phyloP scores from a whole-genome alignment of 2,329 filamentous ascomycete species.

The Cladosporium cucumerinum region DNA sequence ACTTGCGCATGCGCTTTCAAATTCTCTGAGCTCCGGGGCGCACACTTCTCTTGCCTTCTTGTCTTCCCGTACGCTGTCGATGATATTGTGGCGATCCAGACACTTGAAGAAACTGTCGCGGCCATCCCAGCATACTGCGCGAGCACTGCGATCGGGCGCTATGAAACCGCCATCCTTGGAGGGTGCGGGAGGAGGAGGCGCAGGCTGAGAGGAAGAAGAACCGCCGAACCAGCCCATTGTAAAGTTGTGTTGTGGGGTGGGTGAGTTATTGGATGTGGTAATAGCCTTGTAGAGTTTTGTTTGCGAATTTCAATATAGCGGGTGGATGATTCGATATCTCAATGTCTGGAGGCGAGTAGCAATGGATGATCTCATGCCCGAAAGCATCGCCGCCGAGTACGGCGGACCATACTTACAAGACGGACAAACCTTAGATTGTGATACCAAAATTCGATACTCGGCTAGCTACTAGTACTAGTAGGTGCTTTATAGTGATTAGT shows the following conservation, averaged over 20 bases:
- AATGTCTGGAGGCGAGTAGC: neutral
- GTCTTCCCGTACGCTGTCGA: constrained; percentile 64
- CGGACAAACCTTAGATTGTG: too few relatives aligned
- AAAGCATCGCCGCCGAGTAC: neutral
- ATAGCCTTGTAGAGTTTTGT: neutral
- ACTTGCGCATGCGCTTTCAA: constrained; percentile 80
- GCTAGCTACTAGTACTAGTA: too few relatives aligned
- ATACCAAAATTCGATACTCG: too few relatives aligned
- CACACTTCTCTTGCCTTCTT: constrained; percentile 57
- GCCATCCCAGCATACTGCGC: constrained; percentile 82
- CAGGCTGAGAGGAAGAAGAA: constrained; percentile 27
- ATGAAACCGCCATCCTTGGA: constrained; percentile 60
- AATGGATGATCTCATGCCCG: neutral
- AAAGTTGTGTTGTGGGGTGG: neutral
- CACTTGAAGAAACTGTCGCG: constrained; percentile 87
- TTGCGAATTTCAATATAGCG: neutral
- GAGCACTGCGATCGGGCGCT: constrained; percentile 80
- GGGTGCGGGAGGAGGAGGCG: constrained; percentile 21
- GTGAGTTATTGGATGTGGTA: neutral
- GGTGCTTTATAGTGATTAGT: too few relatives aligned
- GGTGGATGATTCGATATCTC: neutral
- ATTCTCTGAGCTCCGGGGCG: constrained; percentile 57
- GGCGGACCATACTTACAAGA: too few relatives aligned
- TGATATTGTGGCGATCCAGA: constrained; percentile 74
- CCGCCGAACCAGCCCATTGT: constrained; percentile 38